Base-by-base conservation (phyloP, 352 stramenopile species). In the Globisporangium cylindrosporum region DNA sequence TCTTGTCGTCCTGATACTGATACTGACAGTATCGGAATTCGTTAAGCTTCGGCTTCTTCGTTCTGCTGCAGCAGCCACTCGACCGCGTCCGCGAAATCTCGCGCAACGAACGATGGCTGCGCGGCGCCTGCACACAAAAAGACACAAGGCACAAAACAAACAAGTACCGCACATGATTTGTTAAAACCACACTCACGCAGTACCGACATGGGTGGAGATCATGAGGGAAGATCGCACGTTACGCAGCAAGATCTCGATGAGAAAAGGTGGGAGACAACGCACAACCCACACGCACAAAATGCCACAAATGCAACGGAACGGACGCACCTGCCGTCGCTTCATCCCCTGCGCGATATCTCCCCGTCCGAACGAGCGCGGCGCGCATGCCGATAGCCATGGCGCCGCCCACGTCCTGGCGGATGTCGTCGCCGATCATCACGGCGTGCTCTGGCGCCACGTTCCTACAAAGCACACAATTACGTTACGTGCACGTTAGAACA, bases 391-490 rank as follows among this genome's bases (percentile, higher is more conserved):
- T 49, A 12, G 63, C 71, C 56, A 79, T 71, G n/a, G 82, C 78
- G 20, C 80, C 78, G 15, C 69, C 61, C 1, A 86, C 76, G 55
- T 90, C 81, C 66, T 88, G 78, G 1, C 66, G 70, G 7, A 90
- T 64, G 25, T 90, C 80, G 64, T 90, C 78, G 1, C 82, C 78
- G 34, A 90, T 82, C 80, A 89, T 90, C 20, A 81, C 79, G 1
- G 73, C 73, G 7, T 88, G 69, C 18, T 67, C 62, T 1, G 71
- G 43, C 2, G 14, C 38, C 29, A 85, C 71, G 20, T 73, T 59
- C 59, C 78, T 88, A 43, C 18, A 25, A 48, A 32, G 20, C 12
- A 48, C 43, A 59, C 10, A 5, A 38, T 36, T n/a, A 29, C 18
- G 12, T 22, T 27, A 29, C 27, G 27, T 32, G 27, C 3, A 32